Conservation (phyloP, 2,329 filamentous ascomycete species). For the Colletotrichum brevisporum region DNA sequence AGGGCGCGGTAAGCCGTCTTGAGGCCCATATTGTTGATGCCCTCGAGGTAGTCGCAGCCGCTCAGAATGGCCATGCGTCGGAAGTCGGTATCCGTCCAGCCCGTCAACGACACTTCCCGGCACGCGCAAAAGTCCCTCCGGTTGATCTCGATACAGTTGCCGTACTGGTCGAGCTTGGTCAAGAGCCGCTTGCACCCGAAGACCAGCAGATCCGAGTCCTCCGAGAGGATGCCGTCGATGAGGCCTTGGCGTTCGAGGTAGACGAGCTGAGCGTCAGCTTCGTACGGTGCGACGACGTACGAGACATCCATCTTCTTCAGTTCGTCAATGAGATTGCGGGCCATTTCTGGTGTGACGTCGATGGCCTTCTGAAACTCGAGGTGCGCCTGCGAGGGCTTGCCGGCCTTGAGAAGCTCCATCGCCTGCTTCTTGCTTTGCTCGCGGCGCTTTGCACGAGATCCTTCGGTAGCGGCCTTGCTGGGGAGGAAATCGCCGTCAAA, state of each 20-base stretch:
- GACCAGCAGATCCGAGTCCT: constrained; percentile 95
- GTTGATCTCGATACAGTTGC: constrained; percentile 92
- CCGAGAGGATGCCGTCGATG: constrained; percentile 90
- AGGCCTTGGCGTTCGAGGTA: constrained; percentile 91
- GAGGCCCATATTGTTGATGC: constrained; percentile 86
- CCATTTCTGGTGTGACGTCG: constrained; percentile 97
- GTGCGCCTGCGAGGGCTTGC: constrained; percentile 84
- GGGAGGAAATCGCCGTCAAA: constrained; percentile 97
- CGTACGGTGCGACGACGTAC: constrained; percentile 96
- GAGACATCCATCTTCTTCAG: constrained; percentile 84
- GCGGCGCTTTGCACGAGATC: constrained; percentile 79
- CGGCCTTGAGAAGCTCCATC: constrained; percentile 83
- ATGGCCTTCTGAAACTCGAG: constrained; percentile 94
- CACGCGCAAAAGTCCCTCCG: constrained; percentile 90
- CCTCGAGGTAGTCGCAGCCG: constrained; percentile 94
- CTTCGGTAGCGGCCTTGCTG: constrained; percentile 91
- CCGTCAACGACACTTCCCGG: constrained; percentile 88
- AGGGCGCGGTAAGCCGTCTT: constrained; percentile 95
- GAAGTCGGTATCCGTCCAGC: constrained; percentile 94
- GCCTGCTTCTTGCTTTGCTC: constrained; percentile 83
- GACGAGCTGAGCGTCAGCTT: constrained; percentile 96
- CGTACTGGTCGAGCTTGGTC: constrained; percentile 95
- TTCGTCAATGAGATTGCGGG: constrained; percentile 89
- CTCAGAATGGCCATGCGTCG: constrained; percentile 96
- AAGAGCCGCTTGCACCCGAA: constrained; percentile 93